Conservation (phyloP, 805 yeast species). For the Saccharomycopsis selenospora region DNA sequence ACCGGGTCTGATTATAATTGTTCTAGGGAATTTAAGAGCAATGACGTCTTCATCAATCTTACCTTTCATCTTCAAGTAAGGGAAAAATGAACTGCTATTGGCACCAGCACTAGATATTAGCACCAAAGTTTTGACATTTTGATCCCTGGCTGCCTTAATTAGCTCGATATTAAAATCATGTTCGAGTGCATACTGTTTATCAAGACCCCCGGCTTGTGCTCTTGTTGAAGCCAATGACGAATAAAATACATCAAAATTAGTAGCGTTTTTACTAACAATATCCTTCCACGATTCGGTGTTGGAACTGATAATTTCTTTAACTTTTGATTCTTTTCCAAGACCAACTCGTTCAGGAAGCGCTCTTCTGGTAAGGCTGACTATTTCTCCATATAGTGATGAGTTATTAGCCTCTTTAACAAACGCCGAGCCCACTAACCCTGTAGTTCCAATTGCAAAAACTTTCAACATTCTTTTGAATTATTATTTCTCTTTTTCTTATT, state of each 20-base stretch:
- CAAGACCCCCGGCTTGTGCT: conserved; percentile 65
- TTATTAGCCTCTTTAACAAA: conserved; percentile 41
- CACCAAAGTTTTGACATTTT: conserved; percentile 62
- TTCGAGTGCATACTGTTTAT: conserved; percentile 63
- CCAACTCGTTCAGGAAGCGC: conserved; percentile 28
- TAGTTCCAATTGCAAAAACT: conserved; percentile 54
- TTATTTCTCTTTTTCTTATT: too few species aligned
- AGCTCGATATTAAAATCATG: conserved; percentile 60
- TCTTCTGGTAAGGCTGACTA: conserved; percentile 49
- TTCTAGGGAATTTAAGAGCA: conserved; percentile 57
- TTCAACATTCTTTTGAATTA: too few species aligned
- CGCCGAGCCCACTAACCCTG: conserved; percentile 67
- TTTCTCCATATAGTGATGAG: conserved; percentile 31
- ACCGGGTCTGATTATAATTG: conserved; percentile 77
- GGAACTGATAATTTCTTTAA: conserved; percentile 35
- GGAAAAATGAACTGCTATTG: conserved; percentile 43
- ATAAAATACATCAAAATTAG: conserved; percentile 39
- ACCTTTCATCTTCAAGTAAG: conserved; percentile 67
- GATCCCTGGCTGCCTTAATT: conserved; percentile 66
- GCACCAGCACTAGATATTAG: conserved; percentile 68
- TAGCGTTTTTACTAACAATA: conserved; percentile 26
- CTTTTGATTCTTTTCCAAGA: conserved; percentile 25
- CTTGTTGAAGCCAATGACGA: conserved; percentile 74
- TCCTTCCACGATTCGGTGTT: conserved; percentile 48
- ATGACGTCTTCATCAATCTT: conserved; percentile 62